phyloP scores from a whole-genome alignment of 371 early-diverging fungal species.

The Fennellomyces sp. region DNA sequence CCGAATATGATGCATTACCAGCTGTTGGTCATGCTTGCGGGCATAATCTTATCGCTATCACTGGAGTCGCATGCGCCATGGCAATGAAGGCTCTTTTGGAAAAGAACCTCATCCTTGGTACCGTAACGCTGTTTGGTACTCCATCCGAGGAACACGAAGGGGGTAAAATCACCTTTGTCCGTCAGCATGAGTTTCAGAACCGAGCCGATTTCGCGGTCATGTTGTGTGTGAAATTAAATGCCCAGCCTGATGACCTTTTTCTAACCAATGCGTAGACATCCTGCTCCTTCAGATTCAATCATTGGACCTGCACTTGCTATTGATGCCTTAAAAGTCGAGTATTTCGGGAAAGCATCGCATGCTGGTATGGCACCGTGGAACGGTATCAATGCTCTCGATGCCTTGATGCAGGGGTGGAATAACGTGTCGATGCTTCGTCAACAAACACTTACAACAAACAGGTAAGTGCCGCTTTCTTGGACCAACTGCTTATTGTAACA shows the following conservation, averaged over 20 bases:
- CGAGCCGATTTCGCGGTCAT: constrained; percentile 73
- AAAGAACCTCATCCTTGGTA: constrained; percentile 50
- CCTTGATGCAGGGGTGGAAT: constrained; percentile 61
- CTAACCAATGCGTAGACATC: constrained; percentile 24
- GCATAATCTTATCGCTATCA: constrained; percentile 72
- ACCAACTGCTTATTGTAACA: neutral
- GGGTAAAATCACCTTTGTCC: constrained; percentile 73
- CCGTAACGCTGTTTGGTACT: constrained; percentile 75
- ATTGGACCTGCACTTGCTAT: constrained; percentile 45
- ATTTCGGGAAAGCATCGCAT: constrained; percentile 66
- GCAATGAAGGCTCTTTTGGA: constrained; percentile 60
- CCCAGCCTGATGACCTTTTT: neutral
- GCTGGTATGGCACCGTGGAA: constrained; percentile 61
- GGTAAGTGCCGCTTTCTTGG: constrained; percentile 16
- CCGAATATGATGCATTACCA: constrained; percentile 74
- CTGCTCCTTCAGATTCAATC: constrained; percentile 27
- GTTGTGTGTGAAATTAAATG: constrained; percentile 46
- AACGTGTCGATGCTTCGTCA: constrained; percentile 71
- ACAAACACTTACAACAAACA: constrained; percentile 61
- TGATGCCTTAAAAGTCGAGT: constrained; percentile 51
- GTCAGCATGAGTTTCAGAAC: constrained; percentile 60
- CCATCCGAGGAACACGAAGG: constrained; percentile 78
- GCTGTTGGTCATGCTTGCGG: constrained; percentile 72
- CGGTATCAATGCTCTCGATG: constrained; percentile 80
- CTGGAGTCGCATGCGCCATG: constrained; percentile 68